These are phyloP conservation scores for Calonectria fujianensis DNA, from an alignment of 2,329 filamentous ascomycete genomes.

Conservation along the genomic window DNA sequence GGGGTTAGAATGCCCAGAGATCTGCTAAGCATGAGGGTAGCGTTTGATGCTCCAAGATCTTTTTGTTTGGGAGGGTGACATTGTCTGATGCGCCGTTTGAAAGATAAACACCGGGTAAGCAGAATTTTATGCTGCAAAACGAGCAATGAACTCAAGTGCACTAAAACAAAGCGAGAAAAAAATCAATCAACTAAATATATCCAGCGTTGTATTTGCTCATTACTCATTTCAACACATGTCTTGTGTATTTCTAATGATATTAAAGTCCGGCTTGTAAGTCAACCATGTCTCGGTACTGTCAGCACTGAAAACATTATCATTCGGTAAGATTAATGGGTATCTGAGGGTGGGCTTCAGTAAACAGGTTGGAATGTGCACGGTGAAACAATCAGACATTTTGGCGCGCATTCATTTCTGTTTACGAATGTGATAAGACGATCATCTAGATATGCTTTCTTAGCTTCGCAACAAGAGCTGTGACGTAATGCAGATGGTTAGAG, in stretches of 20 bases:
- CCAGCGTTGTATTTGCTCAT: background rate
- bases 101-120: background rate
- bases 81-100: background rate
- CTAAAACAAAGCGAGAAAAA: background rate
- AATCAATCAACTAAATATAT: background rate
- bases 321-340: background rate
- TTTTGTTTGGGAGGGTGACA: background rate
- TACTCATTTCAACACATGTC: background rate
- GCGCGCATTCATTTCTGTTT: background rate
- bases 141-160: background rate
- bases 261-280: background rate
- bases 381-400: background rate
- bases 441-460: background rate
- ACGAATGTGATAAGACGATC: background rate
- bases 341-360: background rate
- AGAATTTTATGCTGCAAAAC: background rate
- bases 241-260: background rate
- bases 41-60: background rate
- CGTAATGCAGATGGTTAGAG: slow-evolving; percentile 12
- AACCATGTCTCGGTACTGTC: background rate
- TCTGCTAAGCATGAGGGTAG: background rate
- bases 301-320: background rate
- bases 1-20: background rate
- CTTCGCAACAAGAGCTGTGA: background rate
- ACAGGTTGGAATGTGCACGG: background rate